Conservation (phyloP, 2,329 filamentous ascomycete genomes). For the Westerdykella sp. region DNA sequence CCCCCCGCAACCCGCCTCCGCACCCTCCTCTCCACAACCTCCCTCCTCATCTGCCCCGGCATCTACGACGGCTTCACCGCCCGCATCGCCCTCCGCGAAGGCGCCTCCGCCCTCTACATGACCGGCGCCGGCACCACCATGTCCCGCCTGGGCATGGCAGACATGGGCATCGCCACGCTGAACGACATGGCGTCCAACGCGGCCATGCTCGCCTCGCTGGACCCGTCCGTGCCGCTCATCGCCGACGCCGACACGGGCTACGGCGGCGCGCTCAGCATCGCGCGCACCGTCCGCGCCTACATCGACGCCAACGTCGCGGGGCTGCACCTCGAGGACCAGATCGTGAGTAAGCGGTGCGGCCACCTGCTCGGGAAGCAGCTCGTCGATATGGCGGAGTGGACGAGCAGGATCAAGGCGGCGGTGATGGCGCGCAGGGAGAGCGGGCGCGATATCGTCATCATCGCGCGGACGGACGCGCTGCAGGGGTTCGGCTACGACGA, state of each 20-base stretch:
- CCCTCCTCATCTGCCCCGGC: slow-evolving; percentile 52
- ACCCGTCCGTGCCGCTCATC: slow-evolving; percentile 52
- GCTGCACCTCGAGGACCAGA: slow-evolving; percentile 59
- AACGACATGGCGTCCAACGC: slow-evolving; percentile 59
- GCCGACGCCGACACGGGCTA: slow-evolving; percentile 57
- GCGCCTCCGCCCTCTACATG: slow-evolving; percentile 63
- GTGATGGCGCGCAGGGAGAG: slow-evolving; percentile 44
- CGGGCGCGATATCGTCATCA: slow-evolving; percentile 56
- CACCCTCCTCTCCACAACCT: no score
- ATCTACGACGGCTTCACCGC: slow-evolving; percentile 65
- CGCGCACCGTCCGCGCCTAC: slow-evolving; percentile 50
- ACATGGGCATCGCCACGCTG: slow-evolving; percentile 56
- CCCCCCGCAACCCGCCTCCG: no score
- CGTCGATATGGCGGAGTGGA: slow-evolving; percentile 47
- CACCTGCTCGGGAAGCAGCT: slow-evolving; percentile 58
- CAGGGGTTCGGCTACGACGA: slow-evolving; percentile 54
- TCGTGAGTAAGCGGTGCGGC: slow-evolving; percentile 59
- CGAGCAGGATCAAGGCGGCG: slow-evolving; percentile 54
- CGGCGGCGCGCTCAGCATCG: slow-evolving; percentile 41
- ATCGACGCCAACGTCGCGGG: slow-evolving; percentile 52
- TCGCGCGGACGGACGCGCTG: slow-evolving; percentile 58
- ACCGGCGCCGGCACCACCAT: slow-evolving; percentile 58
- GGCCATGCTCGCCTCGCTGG: slow-evolving; percentile 58
- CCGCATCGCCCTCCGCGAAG: slow-evolving; percentile 55
- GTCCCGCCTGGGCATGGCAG: slow-evolving; percentile 56